Percentiles rank a stretch among this genome's conserved stretches.
Evolutionary conservation across 148 eudicot genomes (phyloP).

Genomic region (Arbutus unedo): DNA sequence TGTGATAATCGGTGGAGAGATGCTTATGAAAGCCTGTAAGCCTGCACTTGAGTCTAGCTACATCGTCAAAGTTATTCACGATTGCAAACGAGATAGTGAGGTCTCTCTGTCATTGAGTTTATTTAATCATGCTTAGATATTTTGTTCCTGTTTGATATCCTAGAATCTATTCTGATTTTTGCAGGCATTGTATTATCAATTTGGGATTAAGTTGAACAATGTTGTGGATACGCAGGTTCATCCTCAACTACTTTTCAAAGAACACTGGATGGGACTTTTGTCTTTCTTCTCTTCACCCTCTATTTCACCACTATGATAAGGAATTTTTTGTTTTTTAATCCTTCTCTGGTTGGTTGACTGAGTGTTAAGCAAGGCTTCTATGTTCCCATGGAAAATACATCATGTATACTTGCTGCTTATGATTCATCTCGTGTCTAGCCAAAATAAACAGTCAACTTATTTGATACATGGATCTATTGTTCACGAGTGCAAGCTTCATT

Average conservation of each 20-base stretch:
- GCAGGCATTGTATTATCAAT: constrained; percentile 80
- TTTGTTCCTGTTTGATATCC: not conserved
- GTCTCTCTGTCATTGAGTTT: constrained; percentile 37
- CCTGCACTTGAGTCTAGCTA: constrained; percentile 83
- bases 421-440: too few relatives aligned
- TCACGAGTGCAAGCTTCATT: not conserved
- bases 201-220: constrained; percentile 80
- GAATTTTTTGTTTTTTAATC: not conserved
- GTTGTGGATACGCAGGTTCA: constrained; percentile 93
- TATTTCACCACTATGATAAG: not conserved
- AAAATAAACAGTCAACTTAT: not conserved
- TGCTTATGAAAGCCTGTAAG: constrained; percentile 83
- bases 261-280: not conserved
- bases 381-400: too few relatives aligned
- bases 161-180: constrained; percentile 16
- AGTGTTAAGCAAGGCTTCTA: too few relatives aligned
- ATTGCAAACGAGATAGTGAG: constrained; percentile 99
- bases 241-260: not conserved
- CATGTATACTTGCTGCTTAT: too few relatives aligned
- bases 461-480: not conserved
- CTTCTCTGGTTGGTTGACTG: not conserved
- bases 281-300: not conserved
- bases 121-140: not conserved
- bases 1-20: constrained; percentile 74
- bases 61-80: constrained; percentile 90